Evolutionary conservation across 179 eudicot genomes (phyloP), one percentile per base, ranked within the genome.

Genomic region (Amaranthus tricolor): DNA sequence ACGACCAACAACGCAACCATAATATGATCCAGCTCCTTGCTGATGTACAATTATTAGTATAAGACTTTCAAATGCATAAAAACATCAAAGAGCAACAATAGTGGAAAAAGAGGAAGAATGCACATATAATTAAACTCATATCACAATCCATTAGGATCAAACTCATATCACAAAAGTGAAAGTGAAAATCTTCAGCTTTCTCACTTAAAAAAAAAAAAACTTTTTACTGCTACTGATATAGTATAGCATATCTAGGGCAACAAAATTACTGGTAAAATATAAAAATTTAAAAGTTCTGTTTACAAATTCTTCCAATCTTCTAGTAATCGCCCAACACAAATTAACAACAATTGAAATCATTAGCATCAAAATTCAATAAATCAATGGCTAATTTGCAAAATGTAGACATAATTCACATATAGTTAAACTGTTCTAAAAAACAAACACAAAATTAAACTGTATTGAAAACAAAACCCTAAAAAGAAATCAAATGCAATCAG

Each of bases 1-100:
- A 65, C 98, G 91, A 54, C 98, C 98, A 47, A 95, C 98, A 70
- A 95, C 91, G 87, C 96, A 89, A 50, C 98, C 98, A 75, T 83
- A 95, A 76, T 77, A 93, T 66, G 97, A 87, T 53, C 89, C 88
- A 51, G 86, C 85, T 54, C 97, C 95, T 78, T 90, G 88, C 99
- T 95, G 90, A 74, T 51, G 67, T 79, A 66, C 72, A 68, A 66
- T 16, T 58, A 49, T n/a, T 40, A 14, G 15, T 13, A 16, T 5
- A 21, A 10, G 0, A 51, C 24, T 17, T 31, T 31, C 3, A 31
- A 1, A 70, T 53, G 44, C 21, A 66, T 15, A 73, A 56, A 74
- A 70, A 8, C 15, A 65, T 52, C 21, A 12, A 57, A 15, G 48
- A 64, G 51, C 67, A 64, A 31, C 3, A 2, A 2, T 4, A 31